phyloP scores from a whole-genome alignment of 495 filamentous ascomycete genomes.

The Geopyxis carbonaria region DNA sequence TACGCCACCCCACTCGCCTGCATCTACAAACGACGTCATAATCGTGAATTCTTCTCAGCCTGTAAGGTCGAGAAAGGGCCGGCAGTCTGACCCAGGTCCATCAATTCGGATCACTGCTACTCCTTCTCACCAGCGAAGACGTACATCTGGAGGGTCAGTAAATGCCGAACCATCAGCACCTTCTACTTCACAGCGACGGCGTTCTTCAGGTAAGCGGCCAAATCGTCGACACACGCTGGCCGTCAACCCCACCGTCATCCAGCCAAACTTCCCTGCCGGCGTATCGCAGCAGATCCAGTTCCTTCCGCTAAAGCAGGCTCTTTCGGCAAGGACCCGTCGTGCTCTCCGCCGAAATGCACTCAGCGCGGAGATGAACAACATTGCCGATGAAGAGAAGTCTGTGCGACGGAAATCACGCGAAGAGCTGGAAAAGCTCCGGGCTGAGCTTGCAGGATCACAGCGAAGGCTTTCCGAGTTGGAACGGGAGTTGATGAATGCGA shows the following conservation, averaged over 20 bases:
- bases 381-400: slow-evolving; percentile 35
- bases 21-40: not conserved
- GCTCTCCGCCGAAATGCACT: slow-evolving; percentile 46
- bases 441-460: slow-evolving; percentile 30
- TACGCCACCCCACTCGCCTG: not conserved
- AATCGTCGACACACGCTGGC: slow-evolving; percentile 22
- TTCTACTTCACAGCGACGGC: slow-evolving; percentile 8
- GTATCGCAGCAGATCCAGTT: slow-evolving; percentile 35
- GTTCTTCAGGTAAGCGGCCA: not conserved
- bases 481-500: slow-evolving; percentile 16
- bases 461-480: slow-evolving; percentile 19
- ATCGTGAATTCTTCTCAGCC: not conserved
- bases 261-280: slow-evolving; percentile 7
- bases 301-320: slow-evolving; percentile 38
- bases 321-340: slow-evolving; percentile 41
- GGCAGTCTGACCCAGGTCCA: slow-evolving; percentile 19
- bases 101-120: slow-evolving; percentile 1
- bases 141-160: not conserved
- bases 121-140: not conserved
- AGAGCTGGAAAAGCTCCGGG: slow-evolving; percentile 25
- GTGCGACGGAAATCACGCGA: slow-evolving; percentile 30
- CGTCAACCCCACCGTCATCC: slow-evolving; percentile 3
- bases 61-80: slow-evolving; percentile 4
- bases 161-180: no score
- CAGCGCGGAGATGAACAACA: slow-evolving; percentile 45